These are phyloP conservation scores for Syzygium syzygioides DNA, from an alignment of 441 rosid species.

Conservation along the genomic window DNA sequence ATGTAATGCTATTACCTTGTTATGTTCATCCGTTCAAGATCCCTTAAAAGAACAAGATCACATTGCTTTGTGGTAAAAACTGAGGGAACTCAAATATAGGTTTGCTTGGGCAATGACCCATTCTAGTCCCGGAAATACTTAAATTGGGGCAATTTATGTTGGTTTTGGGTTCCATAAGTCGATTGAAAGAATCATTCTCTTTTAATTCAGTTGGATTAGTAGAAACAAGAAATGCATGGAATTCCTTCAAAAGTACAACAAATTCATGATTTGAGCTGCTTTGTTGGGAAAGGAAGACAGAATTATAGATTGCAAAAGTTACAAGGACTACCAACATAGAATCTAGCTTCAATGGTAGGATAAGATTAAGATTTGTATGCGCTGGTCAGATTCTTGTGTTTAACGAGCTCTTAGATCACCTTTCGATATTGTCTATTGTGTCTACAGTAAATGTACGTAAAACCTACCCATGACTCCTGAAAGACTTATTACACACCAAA, in stretches of 20 bases:
- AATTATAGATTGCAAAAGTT: no score
- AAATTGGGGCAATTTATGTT: not conserved
- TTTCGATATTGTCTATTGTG: no score
- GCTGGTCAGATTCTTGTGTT: no score
- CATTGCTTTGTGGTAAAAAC: not conserved
- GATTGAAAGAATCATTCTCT: not conserved
- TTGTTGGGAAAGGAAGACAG: no score
- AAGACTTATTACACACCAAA: no score
- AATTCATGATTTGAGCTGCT: no score
- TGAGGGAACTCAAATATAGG: not conserved
- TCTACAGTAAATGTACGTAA: no score
- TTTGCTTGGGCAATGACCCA: not conserved
- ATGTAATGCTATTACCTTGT: not conserved
- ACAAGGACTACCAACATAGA: no score
- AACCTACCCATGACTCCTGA: no score
- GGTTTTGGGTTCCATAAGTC: not conserved
- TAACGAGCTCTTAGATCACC: no score
- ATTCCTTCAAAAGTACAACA: not conserved
- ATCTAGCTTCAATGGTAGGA: no score
- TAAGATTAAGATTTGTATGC: no score
- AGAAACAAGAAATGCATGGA: not conserved
- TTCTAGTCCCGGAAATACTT: not conserved
- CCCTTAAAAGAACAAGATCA: not conserved
- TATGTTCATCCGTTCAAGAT: conserved; percentile 29
- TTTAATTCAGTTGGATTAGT: not conserved